A percentile compares a stretch with the other conserved stretches of the same genome.
Conservation (phyloP, 257 asterid genomes). For the Cruciata laevipes region DNA sequence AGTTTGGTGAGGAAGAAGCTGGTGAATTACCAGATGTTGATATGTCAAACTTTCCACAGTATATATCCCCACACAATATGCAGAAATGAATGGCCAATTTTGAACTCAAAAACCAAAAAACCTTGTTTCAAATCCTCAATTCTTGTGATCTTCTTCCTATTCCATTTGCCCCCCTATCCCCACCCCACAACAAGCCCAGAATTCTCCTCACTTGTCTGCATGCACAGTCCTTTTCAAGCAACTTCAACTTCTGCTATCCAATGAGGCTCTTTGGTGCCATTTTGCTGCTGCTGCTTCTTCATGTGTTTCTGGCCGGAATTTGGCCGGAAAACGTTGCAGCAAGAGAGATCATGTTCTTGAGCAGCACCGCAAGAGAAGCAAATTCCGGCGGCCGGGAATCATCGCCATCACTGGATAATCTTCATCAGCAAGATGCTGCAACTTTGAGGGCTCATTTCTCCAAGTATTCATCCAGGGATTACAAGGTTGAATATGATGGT, state of each 20-base stretch:
- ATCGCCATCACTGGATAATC: not conserved
- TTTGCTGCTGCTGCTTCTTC: slow-evolving; percentile 36
- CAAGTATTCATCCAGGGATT: slow-evolving; percentile 21
- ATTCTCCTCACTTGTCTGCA: not conserved
- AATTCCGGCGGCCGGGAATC: not conserved
- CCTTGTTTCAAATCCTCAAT: slow-evolving; percentile 7
- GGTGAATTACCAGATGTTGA: slow-evolving; percentile 34
- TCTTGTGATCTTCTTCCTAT: slow-evolving; percentile 5
- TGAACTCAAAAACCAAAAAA: not conserved
- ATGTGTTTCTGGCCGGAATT: slow-evolving; percentile 24
- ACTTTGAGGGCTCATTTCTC: slow-evolving; percentile 38
- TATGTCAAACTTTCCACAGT: slow-evolving; percentile 40
- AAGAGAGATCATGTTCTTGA: slow-evolving; percentile 2
- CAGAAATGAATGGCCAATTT: slow-evolving; percentile 7
- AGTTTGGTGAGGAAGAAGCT: slow-evolving; percentile 44
- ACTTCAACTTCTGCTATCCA: not conserved
- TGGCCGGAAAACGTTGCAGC: slow-evolving; percentile 6
- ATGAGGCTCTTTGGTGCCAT: slow-evolving; percentile 18
- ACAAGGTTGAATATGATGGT: slow-evolving; percentile 18
- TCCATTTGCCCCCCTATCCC: slow-evolving; percentile 20
- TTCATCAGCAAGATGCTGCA: not conserved
- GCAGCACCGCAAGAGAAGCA: not conserved
- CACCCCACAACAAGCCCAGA: slow-evolving; percentile 3
- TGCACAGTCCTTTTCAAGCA: slow-evolving; percentile 9
- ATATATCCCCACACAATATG: slow-evolving; percentile 7